Conservation (phyloP, 345 rosid species). For the Populus davidiana region DNA sequence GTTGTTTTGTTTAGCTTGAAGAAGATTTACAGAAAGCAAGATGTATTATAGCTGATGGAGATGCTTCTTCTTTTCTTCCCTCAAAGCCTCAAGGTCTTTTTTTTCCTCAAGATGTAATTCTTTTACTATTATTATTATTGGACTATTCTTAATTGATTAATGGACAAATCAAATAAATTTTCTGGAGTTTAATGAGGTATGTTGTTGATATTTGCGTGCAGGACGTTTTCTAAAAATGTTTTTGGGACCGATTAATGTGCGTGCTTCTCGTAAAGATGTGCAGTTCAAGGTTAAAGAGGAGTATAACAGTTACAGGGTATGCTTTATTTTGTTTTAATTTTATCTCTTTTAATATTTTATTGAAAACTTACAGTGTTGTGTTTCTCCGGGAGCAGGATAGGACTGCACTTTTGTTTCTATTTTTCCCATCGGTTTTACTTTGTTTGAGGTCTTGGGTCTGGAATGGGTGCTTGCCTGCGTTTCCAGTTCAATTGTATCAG, state of each 20-base stretch:
- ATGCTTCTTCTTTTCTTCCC: slow-evolving; percentile 79
- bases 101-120: too few species aligned
- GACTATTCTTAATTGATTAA: too few species aligned
- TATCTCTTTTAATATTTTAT: not conserved
- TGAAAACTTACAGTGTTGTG: not conserved
- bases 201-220: slow-evolving; percentile 18
- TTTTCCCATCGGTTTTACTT: slow-evolving; percentile 76
- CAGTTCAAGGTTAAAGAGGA: slow-evolving; percentile 96
- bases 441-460: slow-evolving; percentile 74
- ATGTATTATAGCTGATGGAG: slow-evolving; percentile 74
- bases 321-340: not conserved
- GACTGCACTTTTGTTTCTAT: slow-evolving; percentile 89
- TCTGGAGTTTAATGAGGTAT: not conserved
- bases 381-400: slow-evolving; percentile 63
- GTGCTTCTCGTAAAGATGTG: slow-evolving; percentile 78
- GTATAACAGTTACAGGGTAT: slow-evolving; percentile 87
- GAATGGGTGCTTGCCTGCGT: slow-evolving; percentile 89
- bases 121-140: too few species aligned
- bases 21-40: slow-evolving; percentile 81
- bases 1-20: slow-evolving; percentile 43
- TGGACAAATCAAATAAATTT: not conserved
- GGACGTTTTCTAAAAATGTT: slow-evolving; percentile 75
- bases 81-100: slow-evolving; percentile 53
- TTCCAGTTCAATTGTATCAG: slow-evolving; percentile 95
- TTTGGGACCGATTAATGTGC: slow-evolving; percentile 91